Base-by-base conservation (phyloP, 306 rosid species). In the Acacia melanoxylon region DNA sequence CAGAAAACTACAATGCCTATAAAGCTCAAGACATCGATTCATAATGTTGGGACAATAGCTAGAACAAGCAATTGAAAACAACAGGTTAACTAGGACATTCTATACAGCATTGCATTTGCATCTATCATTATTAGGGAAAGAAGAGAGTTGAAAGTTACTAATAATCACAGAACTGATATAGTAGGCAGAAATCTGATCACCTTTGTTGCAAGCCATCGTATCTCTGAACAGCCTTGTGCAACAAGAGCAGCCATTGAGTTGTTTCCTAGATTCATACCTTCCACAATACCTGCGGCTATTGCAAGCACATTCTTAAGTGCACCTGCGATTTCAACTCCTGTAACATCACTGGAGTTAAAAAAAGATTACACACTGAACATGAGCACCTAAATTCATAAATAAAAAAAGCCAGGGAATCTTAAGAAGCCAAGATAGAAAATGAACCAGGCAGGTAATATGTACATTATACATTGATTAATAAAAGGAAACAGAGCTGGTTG, bases 221-320 rank as follows among this genome's bases (percentile, higher is more conserved):
- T 95, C 89, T 95, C 99, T 4, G 99, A 95, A 82, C 99, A 95
- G 22, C 99, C 99, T 77, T 95, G 97, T 15, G 99, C 87, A 52
- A 93, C 98, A 86, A 95, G 99, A 81, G 98, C 99, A 68, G 99
- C 97, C 97, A 91, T 95, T 61, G 92, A 95, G 85, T 93, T 95
- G 81, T 95, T 93, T 59, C 98, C 99, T 59, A 95, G 99, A 86
- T 90, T 88, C 98, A 95, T 95, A 65, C 98, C 98, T 67, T 83
- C 98, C 67, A 95, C 98, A 40, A 93, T 95, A 76, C 98, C 98
- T 31, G 98, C 97, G 19, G 99, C 97, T 90, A 95, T 93, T 44
- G 98, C 97, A 11, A 93, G 94, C 66, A 95, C 99, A 83, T 95
- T 95, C 85, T 95, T 95, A 10, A 95, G 94, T 42, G 98, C 99